Base-by-base conservation (phyloP, 1,139 yeast species). In the Saccharomyces pastorianus region DNA sequence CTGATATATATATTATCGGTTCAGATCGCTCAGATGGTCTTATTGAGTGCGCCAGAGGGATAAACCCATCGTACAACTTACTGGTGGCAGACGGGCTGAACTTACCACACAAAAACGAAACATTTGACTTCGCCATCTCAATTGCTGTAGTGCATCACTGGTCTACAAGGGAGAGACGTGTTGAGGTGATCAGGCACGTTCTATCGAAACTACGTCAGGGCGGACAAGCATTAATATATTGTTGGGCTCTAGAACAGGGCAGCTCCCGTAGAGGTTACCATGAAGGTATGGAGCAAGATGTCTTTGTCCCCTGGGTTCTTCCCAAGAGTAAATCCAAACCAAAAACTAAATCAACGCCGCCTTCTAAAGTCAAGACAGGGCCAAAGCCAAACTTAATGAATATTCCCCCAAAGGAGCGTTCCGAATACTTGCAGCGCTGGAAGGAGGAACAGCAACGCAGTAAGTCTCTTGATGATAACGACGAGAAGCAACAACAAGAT, bases 81-180 rank as follows among this genome's bases (percentile, higher is more conserved):
- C 73, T 84, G 47, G 81, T 88, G 3, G 85, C 95, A 1, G 97
- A 90, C 69, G 96, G 95, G 1, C 73, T 89, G 56, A 65, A 69
- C 32, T 71, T 88, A 56, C 96, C 96, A 7, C 95, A 85, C 69
- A 76, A 76, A 1, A 70, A 75, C 32, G 61, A 70, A 14, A 70
- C 75, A 2, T 85, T 88, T 71, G 97, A 93, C 64, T 93, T 93
- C 75, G 98, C 96, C 3, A 87, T 95, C 32, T 86, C 96, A 11
- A 91, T 93, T 52, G 99, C 99, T 0, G 99, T 95, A 14, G 85
- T 93, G 20, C 99, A 93, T 66, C 99, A 93, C 69, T 90, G 95
- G 73, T 80, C 96, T n/a, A 88, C 95, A 0, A 80, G 79, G 25
- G 85, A 83, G 58, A 78, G 99, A 63, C 77, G 99, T 53, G 70